phyloP scores from a whole-genome alignment of 2,329 filamentous ascomycete species.

The Cercospora sojina region DNA sequence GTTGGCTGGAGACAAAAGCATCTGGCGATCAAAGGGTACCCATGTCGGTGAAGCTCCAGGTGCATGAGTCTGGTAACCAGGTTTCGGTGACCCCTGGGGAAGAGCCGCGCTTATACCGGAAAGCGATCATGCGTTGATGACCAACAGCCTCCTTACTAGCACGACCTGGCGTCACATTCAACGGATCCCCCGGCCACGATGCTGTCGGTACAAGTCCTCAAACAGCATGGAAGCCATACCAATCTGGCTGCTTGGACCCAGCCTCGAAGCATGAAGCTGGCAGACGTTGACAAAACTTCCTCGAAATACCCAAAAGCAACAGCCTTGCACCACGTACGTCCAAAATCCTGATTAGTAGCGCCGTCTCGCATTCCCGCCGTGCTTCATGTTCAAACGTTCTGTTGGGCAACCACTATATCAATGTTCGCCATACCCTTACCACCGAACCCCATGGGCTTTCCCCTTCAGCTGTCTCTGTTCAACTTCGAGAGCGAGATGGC shows the following conservation, averaged over 20 bases:
- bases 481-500: slow-evolving; percentile 10
- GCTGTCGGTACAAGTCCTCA: not conserved
- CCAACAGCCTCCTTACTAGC: not conserved
- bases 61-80: not conserved
- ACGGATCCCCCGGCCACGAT: not conserved
- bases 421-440: slow-evolving; percentile 1
- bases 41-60: not conserved
- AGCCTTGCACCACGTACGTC: not conserved
- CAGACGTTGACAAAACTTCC: not conserved
- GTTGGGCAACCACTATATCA: not conserved
- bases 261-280: not conserved
- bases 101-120: not conserved
- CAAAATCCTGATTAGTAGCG: not conserved
- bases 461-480: slow-evolving; percentile 2
- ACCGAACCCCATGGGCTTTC: slow-evolving; percentile 6
- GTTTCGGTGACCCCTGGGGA: not conserved
- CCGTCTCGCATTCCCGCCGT: not conserved
- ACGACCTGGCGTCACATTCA: not conserved
- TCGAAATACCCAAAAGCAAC: not conserved
- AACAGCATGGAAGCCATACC: not conserved
- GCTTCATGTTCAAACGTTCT: not conserved
- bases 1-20: not conserved
- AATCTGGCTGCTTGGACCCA: not conserved
- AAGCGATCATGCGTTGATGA: slow-evolving; percentile 5
- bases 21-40: not conserved